Conservation (phyloP, 805 yeast species). For the Zygotorulaspora sp. region DNA sequence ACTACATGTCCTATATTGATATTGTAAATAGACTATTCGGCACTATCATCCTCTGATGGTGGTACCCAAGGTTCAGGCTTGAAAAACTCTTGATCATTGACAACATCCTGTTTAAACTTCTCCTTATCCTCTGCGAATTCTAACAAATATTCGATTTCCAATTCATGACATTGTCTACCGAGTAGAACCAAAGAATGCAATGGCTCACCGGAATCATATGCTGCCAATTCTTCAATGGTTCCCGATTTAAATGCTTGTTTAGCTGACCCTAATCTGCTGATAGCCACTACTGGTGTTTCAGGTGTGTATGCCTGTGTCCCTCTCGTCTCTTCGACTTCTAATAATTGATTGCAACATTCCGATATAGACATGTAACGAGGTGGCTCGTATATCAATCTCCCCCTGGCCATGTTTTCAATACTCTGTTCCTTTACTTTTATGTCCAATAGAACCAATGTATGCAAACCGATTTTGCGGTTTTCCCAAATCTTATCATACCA, state of each 20-base stretch:
- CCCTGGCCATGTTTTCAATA: conserved; percentile 88
- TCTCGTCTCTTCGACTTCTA: conserved; percentile 81
- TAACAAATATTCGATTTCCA: conserved; percentile 79
- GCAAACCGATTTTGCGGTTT: conserved; percentile 85
- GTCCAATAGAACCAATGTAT: conserved; percentile 81
- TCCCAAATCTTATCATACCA: conserved; percentile 87
- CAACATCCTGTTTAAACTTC: conserved; percentile 42
- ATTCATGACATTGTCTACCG: conserved; percentile 91
- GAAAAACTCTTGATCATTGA: conserved; percentile 60
- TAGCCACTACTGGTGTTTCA: conserved; percentile 88
- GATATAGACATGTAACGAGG: conserved; percentile 93
- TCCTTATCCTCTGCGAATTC: conserved; percentile 66
- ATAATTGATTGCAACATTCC: conserved; percentile 81
- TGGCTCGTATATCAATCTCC: conserved; percentile 88
- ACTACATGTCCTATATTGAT: no score
- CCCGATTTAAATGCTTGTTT: conserved; percentile 79
- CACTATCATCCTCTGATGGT: conserved; percentile 38
- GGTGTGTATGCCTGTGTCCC: conserved; percentile 75
- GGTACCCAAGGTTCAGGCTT: conserved; percentile 69
- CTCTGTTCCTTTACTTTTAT: conserved; percentile 97
- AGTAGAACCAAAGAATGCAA: conserved; percentile 85
- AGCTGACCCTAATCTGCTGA: conserved; percentile 87
- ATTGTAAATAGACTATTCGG: no score
- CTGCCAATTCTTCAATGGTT: conserved; percentile 68
- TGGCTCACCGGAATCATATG: conserved; percentile 91